Evolutionary conservation across 2,329 filamentous ascomycete species (phyloP).

Genomic region (Gyromitra esculenta): DNA sequence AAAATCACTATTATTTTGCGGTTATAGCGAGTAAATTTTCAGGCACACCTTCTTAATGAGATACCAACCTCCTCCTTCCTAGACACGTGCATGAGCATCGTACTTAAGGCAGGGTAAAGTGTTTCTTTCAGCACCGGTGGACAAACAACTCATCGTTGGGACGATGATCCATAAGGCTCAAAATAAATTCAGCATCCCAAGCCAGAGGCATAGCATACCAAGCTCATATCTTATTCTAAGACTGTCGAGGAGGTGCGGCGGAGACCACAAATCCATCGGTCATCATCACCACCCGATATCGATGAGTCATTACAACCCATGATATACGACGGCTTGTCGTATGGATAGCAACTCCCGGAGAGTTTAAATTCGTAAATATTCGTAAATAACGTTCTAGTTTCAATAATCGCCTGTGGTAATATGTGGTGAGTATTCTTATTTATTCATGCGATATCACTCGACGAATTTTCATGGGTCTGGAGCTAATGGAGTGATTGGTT

Average conservation of each 20-base stretch:
- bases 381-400: neutral
- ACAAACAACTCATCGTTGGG: neutral
- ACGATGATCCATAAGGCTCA: neutral
- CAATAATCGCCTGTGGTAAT: neutral
- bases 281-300: neutral
- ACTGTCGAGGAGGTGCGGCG: neutral
- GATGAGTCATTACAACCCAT: neutral
- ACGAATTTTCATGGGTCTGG: neutral
- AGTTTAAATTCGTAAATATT: neutral
- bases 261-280: neutral
- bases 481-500: neutral
- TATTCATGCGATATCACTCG: conserved; percentile 7
- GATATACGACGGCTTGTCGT: neutral
- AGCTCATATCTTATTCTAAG: neutral
- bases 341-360: neutral
- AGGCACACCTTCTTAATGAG: neutral
- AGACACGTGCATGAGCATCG: neutral
- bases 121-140: neutral
- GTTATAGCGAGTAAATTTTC: too few species aligned
- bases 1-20: neutral
- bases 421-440: neutral
- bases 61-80: neutral
- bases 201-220: neutral
- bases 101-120: neutral
- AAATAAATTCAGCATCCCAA: neutral